These are phyloP conservation scores for Leccinum subtestaceum DNA, from an alignment of 768 basidiomycete species.

Conservation along the genomic window DNA sequence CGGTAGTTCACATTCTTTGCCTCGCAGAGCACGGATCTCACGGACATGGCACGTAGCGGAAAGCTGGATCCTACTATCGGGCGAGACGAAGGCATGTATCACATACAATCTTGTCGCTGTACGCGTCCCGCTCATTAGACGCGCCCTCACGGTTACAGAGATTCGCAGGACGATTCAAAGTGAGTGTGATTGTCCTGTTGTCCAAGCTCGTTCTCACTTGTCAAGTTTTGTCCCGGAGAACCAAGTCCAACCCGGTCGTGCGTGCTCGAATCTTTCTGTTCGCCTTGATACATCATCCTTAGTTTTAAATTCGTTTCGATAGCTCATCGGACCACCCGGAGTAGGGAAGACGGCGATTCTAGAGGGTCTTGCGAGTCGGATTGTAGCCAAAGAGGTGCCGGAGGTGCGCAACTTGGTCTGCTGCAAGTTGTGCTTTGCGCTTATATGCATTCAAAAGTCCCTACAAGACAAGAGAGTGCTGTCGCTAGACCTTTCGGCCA, in stretches of 20 bases:
- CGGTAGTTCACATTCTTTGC: neutral
- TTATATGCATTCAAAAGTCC: constrained; percentile 45
- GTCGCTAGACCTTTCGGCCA: constrained; percentile 76
- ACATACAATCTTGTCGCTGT: neutral
- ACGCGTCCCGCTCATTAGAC: neutral
- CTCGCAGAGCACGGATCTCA: constrained; percentile 73
- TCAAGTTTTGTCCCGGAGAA: constrained; percentile 78
- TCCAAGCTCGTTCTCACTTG: neutral
- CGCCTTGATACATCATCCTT: neutral
- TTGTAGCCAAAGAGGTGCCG: constrained; percentile 86
- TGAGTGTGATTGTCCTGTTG: constrained; percentile 33
- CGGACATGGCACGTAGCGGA: constrained; percentile 77
- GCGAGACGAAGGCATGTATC: constrained; percentile 65
- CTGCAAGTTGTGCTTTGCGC: neutral
- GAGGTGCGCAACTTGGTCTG: constrained; percentile 51
- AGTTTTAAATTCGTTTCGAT: neutral
- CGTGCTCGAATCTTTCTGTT: constrained; percentile 25
- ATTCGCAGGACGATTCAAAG: constrained; percentile 91
- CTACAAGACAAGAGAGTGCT: constrained; percentile 86
- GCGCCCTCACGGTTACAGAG: constrained; percentile 40
- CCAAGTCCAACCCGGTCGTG: constrained; percentile 91
- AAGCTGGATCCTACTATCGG: constrained; percentile 92
- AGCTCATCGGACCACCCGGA: constrained; percentile 84
- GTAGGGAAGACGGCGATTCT: constrained; percentile 93
- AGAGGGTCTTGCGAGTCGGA: constrained; percentile 84